Percentiles rank a stretch among this genome's conserved stretches.
These are phyloP conservation scores for Candida nanaspora DNA, from an alignment of 805 yeast species.

Conservation along the genomic window DNA sequence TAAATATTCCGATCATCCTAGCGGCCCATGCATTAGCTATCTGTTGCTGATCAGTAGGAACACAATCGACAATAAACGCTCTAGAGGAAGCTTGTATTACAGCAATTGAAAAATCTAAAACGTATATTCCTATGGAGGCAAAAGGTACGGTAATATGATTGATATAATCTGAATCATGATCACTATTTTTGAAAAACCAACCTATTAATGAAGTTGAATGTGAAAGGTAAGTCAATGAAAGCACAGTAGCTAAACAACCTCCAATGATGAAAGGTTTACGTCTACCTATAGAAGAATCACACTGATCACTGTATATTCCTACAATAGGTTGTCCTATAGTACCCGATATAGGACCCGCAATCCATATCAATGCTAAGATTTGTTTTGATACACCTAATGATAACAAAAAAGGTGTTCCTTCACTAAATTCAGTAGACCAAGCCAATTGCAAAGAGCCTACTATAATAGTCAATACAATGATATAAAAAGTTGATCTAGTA, in stretches of 20 bases:
- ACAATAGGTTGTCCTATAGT: conserved; percentile 58
- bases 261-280: conserved; percentile 50
- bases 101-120: conserved; percentile 50
- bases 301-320: conserved; percentile 51
- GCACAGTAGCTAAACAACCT: conserved; percentile 42
- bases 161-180: conserved; percentile 14
- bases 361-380: conserved; percentile 51
- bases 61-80: conserved; percentile 56
- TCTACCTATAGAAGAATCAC: conserved; percentile 38
- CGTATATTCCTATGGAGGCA: conserved; percentile 47
- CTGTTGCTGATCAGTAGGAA: conserved; percentile 49
- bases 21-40: conserved; percentile 64
- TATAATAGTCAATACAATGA: conserved; percentile 37
- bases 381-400: conserved; percentile 56
- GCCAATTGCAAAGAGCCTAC: conserved; percentile 57
- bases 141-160: conserved; percentile 33
- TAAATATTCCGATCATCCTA: conserved; percentile 52
- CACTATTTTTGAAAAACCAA: conserved; percentile 19
- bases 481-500: conserved; percentile 34
- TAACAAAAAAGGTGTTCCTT: conserved; percentile 54
- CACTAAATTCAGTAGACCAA: conserved; percentile 61
- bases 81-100: conserved; percentile 55
- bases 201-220: conserved; percentile 37
- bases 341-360: conserved; percentile 62
- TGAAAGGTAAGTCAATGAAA: conserved; percentile 37